Percentiles rank a stretch among this genome's conserved stretches.
Conservation (phyloP, 2,329 filamentous ascomycete species). For the Metarhizium album region DNA sequence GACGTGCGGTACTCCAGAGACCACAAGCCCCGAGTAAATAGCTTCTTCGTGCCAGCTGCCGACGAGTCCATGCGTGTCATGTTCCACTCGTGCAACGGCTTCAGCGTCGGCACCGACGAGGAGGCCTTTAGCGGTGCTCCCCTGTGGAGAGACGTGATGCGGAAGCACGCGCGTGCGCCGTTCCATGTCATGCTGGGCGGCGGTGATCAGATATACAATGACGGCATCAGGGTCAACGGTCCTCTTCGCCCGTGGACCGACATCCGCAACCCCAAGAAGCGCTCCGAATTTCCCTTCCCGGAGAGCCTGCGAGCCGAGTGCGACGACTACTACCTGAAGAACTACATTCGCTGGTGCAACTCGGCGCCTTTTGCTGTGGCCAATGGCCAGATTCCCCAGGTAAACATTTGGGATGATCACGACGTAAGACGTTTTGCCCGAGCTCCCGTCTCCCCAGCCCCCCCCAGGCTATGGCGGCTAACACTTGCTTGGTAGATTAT, state of each 20-base stretch:
- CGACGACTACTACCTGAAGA: conserved; percentile 83
- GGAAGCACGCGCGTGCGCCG: conserved; percentile 65
- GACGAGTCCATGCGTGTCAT: conserved; percentile 93
- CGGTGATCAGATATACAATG: conserved; percentile 95
- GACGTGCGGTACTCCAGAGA: conserved; percentile 50
- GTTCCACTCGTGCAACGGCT: conserved; percentile 98
- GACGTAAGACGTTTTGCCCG: conserved; percentile 34
- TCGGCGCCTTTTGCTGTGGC: conserved; percentile 76
- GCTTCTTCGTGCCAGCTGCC: conserved; percentile 75
- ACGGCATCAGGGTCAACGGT: conserved; percentile 76
- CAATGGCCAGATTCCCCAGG: conserved; percentile 84
- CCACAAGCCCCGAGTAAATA: conserved; percentile 48
- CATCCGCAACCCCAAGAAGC: conserved; percentile 73
- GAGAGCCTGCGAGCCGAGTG: conserved; percentile 70
- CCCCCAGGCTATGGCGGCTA: conserved; percentile 9
- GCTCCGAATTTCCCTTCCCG: conserved; percentile 67
- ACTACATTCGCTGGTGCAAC: conserved; percentile 78
- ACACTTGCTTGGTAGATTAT: conserved; percentile 57
- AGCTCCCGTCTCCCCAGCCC: background rate
- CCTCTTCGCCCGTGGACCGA: conserved; percentile 75
- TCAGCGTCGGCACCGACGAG: conserved; percentile 78
- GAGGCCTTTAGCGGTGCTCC: conserved; percentile 82
- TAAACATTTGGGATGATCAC: conserved; percentile 98
- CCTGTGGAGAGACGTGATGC: conserved; percentile 87
- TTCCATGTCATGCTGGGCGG: conserved; percentile 96